phyloP scores from a whole-genome alignment of 768 basidiomycete genomes.

The Mrakia gelida region DNA sequence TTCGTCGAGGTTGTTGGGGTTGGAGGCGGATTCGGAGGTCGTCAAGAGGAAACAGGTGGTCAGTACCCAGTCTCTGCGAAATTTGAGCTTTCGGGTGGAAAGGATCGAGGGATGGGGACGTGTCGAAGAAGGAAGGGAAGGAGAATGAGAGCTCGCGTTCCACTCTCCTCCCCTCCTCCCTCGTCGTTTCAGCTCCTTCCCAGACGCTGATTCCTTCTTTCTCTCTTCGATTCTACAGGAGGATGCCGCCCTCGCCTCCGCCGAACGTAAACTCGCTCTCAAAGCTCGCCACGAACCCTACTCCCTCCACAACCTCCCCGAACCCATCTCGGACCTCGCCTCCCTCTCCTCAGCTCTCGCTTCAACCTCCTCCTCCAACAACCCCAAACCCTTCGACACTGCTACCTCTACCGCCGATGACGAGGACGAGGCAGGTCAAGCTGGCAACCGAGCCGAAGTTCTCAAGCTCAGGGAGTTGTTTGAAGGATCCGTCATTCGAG shows the following conservation, averaged over 20 bases:
- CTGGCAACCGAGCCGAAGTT: neutral
- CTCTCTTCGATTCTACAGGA: neutral
- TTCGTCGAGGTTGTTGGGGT: constrained; percentile 22
- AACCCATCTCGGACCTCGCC: constrained; percentile 17
- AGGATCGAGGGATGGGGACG: neutral
- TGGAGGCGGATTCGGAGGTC: constrained; percentile 25
- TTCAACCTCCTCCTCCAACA: neutral
- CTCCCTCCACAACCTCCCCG: constrained; percentile 26
- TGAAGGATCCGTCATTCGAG: constrained; percentile 37
- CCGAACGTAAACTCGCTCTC: neutral
- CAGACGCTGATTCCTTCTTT: too few relatives aligned
- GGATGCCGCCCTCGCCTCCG: neutral
- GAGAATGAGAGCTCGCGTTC: neutral
- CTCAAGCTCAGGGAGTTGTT: constrained; percentile 37
- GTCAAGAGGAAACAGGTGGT: constrained; percentile 14
- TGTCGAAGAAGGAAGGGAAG: neutral
- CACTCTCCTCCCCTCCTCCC: neutral
- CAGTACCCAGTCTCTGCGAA: neutral
- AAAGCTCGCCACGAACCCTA: constrained; percentile 28
- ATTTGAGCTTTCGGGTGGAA: neutral
- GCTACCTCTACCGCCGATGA: neutral
- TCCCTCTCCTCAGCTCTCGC: constrained; percentile 12
- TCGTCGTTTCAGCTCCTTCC: neutral
- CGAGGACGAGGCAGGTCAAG: neutral
- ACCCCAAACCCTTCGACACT: neutral